Evolutionary conservation across 2,329 filamentous ascomycete species (phyloP), one percentile per base, ranked within the genome.

Genomic region (Simplicillium sp.): DNA sequence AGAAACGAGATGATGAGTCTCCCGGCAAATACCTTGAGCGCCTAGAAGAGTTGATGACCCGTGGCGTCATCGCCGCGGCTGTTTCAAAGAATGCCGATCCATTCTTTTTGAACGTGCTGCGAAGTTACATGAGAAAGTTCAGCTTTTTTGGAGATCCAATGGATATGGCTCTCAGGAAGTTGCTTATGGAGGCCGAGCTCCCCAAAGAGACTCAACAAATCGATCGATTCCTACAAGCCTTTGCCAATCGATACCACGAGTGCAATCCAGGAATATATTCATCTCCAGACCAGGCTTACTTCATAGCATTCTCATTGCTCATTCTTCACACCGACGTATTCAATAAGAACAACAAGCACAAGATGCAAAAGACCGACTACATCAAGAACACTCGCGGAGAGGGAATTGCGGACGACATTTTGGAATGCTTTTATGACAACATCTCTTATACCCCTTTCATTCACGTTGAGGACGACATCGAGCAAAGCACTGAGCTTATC

Each of bases 311-410:
- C 57, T 97, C 90, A 2, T 80, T 98, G 42, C 76, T 98, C 44
- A 96, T 98, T 50, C 70, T 98, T 29, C 92, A 98, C 54, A 97
- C 92, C 0, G 92, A 98, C 57, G 87, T 94, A n/a, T 97, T 97
- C 77, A 98, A 98, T 70, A 95, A 94, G 64, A 98, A 97, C 68
- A 97, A 97, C 67, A 97, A 97, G 66, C 78, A 92, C 60, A 98
- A 98, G 64, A 98, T 98, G 92, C 88, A 94, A 56, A 94, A 94
- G 57, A 67, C 75, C 1, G 92, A 97, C 55, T 98, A 98, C 61
- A 73, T 97, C 51, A 96, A 94, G 62, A 97, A 97, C 58, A 94
- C 89, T 0, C 81, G 80, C 16, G 88, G 86, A 3, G 89, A 97
- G 57, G 87, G 87, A 12, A 85, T 97, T n/a, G 86, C 85, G 39